Conservation (phyloP, 208 protist species). For the Crithidia expoeki region DNA sequence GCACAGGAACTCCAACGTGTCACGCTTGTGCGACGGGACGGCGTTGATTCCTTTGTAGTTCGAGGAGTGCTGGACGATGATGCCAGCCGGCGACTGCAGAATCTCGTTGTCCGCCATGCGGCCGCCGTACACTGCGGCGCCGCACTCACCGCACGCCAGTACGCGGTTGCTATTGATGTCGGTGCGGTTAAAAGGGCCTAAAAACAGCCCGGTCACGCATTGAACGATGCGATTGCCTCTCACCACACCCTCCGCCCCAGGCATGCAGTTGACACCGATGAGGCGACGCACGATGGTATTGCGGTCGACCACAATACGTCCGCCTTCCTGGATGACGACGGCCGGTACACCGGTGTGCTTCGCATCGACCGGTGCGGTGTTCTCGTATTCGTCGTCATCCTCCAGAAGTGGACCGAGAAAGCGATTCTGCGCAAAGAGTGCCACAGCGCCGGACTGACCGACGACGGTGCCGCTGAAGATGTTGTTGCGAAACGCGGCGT, state of each 20-base stretch:
- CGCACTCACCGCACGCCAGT: conserved; percentile 52
- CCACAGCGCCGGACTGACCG: conserved; percentile 41
- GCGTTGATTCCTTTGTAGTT: conserved; percentile 68
- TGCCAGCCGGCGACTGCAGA: conserved; percentile 44
- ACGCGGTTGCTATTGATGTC: conserved; percentile 66
- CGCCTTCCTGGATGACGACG: conserved; percentile 55
- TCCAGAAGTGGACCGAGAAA: conserved; percentile 31
- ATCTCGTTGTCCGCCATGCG: conserved; percentile 74
- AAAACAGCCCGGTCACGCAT: conserved; percentile 42
- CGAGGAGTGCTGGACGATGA: conserved; percentile 53
- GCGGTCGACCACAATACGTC: conserved; percentile 37
- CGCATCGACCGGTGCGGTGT: neutral
- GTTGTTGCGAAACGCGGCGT: conserved; percentile 62
- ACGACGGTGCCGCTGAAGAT: conserved; percentile 78
- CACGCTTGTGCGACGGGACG: conserved; percentile 48
- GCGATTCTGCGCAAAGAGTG: conserved; percentile 60
- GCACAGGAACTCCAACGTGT: conserved; percentile 42
- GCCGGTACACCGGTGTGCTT: conserved; percentile 14
- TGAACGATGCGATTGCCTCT: conserved; percentile 54
- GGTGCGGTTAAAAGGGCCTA: conserved; percentile 62
- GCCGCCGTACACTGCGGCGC: conserved; percentile 63
- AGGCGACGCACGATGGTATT: conserved; percentile 61
- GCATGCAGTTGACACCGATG: conserved; percentile 47
- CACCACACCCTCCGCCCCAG: conserved; percentile 49
- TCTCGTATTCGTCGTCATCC: neutral